Conservation (phyloP, 371 early-diverging fungal genomes). For the Mucor circinelloides region DNA sequence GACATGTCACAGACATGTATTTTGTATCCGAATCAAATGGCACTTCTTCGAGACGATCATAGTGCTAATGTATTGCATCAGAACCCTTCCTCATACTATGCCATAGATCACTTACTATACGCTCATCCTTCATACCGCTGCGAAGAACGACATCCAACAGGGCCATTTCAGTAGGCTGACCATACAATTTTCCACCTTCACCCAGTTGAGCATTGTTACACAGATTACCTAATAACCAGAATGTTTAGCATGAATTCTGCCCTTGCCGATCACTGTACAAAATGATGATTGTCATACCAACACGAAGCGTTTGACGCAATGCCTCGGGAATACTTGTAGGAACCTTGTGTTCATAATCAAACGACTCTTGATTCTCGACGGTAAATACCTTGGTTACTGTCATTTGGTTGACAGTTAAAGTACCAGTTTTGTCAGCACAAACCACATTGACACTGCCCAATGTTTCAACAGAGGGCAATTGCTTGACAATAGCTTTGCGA, state of each 20-base stretch:
- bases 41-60: conserved; percentile 70
- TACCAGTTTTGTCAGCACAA: conserved; percentile 95
- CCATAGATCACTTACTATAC: conserved; percentile 49
- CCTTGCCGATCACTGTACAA: not conserved
- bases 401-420: conserved; percentile 87
- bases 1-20: conserved; percentile 79
- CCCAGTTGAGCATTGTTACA: conserved; percentile 82
- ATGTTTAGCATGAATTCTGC: not conserved
- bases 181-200: conserved; percentile 67
- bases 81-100: not conserved
- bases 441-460: conserved; percentile 88
- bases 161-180: conserved; percentile 89
- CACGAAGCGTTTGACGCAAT: conserved; percentile 56
- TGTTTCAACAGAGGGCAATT: conserved; percentile 89
- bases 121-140: conserved; percentile 60
- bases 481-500: conserved; percentile 86
- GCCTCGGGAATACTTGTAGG: conserved; percentile 42
- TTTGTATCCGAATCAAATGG: conserved; percentile 94
- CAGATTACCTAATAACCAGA: conserved; percentile 42
- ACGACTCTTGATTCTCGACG: conserved; percentile 57
- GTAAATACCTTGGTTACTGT: conserved; percentile 77
- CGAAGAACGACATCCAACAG: conserved; percentile 66
- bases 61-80: conserved; percentile 31
- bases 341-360: conserved; percentile 63
- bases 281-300: conserved; percentile 57